phyloP scores from a whole-genome alignment of 2,329 filamentous ascomycete species.

The Pseudocercospora fuligena region DNA sequence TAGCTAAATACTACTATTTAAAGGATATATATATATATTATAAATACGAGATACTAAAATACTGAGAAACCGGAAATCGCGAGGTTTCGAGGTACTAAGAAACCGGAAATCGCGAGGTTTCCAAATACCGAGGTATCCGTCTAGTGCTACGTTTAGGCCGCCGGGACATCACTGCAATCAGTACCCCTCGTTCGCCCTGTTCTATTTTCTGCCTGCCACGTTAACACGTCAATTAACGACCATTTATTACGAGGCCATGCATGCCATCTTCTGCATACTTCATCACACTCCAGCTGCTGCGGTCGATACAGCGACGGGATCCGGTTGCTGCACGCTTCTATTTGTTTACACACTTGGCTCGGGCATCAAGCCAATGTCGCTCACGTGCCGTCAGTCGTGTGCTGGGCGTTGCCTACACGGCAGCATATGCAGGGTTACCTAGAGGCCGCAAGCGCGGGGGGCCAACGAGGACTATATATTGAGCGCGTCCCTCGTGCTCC shows the following conservation, averaged over 20 bases:
- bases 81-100: no score
- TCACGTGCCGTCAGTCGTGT: background rate
- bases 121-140: no score
- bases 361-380: background rate
- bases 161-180: no score
- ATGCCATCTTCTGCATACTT: background rate
- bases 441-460: background rate
- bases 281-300: conserved; percentile 1
- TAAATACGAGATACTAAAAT: no score
- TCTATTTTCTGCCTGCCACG: background rate
- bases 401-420: background rate
- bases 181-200: background rate
- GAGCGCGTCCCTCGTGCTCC: conserved; percentile 17
- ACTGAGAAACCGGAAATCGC: no score
- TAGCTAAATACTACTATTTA: no score
- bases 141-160: no score
- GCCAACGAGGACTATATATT: conserved; percentile 17
- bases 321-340: background rate
- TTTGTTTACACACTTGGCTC: background rate
- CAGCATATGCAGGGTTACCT: conserved; percentile 1
- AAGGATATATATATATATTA: no score
- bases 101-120: no score
- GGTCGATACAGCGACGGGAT: background rate
- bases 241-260: background rate
- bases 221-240: background rate